phyloP scores from a whole-genome alignment of 2,329 filamentous ascomycete genomes.

The Lasiodiplodia citricola region DNA sequence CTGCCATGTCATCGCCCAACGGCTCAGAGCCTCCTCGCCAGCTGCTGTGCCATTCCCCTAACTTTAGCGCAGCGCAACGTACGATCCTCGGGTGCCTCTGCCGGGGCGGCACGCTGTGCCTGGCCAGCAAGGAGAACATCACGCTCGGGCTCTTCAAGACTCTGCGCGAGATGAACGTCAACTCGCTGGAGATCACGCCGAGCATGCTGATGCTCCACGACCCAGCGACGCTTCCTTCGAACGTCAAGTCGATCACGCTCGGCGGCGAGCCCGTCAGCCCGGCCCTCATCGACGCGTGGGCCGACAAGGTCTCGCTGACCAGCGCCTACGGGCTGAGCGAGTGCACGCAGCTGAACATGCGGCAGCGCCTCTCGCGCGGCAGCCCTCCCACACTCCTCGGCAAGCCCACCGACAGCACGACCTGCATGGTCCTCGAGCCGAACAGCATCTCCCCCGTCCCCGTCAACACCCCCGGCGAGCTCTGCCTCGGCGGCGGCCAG shows the following conservation, averaged over 20 bases:
- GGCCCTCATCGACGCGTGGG: constrained; percentile 46
- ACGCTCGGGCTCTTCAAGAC: constrained; percentile 52
- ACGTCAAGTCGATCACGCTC: constrained; percentile 40
- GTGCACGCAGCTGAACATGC: constrained; percentile 30
- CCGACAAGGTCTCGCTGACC: constrained; percentile 39
- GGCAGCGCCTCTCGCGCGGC: neutral
- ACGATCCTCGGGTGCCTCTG: constrained; percentile 32
- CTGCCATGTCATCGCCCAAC: neutral
- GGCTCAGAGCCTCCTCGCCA: neutral
- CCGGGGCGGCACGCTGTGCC: constrained; percentile 59
- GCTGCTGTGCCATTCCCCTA: neutral
- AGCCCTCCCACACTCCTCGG: neutral
- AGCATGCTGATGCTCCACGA: constrained; percentile 42
- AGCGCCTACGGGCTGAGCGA: constrained; percentile 50
- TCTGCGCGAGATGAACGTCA: constrained; percentile 59
- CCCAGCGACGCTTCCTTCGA: constrained; percentile 28
- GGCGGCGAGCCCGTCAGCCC: constrained; percentile 42
- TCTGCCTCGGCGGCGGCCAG: constrained; percentile 65
- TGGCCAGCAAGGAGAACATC: constrained; percentile 60
- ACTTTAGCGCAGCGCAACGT: neutral
- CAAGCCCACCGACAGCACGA: neutral
- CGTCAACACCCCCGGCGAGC: constrained; percentile 60
- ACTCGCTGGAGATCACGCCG: constrained; percentile 53
- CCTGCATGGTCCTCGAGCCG: constrained; percentile 27
- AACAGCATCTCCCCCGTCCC: constrained; percentile 17